Percentiles rank a stretch among this genome's conserved stretches.
Conservation (phyloP, 441 rosid genomes). For the Hypseocharis bilobata region DNA sequence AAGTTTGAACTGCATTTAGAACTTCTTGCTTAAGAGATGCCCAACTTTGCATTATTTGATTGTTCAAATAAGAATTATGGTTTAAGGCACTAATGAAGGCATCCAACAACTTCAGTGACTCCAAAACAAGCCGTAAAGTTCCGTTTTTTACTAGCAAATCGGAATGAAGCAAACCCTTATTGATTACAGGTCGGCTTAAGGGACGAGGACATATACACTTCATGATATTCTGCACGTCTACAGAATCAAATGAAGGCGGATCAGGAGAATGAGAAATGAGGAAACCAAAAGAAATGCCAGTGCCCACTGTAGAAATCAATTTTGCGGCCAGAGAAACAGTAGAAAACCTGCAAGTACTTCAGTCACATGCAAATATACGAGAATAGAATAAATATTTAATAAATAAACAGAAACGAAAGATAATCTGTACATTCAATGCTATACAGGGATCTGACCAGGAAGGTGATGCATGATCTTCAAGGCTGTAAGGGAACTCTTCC, state of each 20-base stretch:
- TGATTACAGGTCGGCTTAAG: conserved; percentile 61
- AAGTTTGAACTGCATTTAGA: conserved; percentile 53
- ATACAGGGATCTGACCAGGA: conserved; percentile 56
- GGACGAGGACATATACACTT: conserved; percentile 65
- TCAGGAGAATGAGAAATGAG: conserved; percentile 34
- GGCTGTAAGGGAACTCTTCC: conserved; percentile 79
- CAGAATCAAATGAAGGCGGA: conserved; percentile 35
- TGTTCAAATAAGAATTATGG: conserved; percentile 23
- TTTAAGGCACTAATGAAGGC: conserved; percentile 43
- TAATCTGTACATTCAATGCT: conserved; percentile 9
- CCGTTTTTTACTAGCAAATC: conserved; percentile 73
- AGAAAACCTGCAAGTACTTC: conserved; percentile 70
- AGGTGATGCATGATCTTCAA: conserved; percentile 71
- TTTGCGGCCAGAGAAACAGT: conserved; percentile 71
- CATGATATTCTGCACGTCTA: conserved; percentile 49
- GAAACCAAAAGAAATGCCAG: conserved; percentile 47
- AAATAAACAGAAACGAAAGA: conserved; percentile 17
- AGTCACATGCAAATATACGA: conserved; percentile 30
- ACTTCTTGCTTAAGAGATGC: conserved; percentile 47
- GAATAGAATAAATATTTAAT: not conserved
- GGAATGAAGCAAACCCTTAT: conserved; percentile 77
- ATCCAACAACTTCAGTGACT: conserved; percentile 59
- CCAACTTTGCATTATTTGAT: conserved; percentile 34
- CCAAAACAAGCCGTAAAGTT: conserved; percentile 71
- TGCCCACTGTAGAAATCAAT: conserved; percentile 51